These are phyloP conservation scores for Fusarium pseudograminearum DNA, from an alignment of 2,329 filamentous ascomycete genomes.

Conservation along the genomic window DNA sequence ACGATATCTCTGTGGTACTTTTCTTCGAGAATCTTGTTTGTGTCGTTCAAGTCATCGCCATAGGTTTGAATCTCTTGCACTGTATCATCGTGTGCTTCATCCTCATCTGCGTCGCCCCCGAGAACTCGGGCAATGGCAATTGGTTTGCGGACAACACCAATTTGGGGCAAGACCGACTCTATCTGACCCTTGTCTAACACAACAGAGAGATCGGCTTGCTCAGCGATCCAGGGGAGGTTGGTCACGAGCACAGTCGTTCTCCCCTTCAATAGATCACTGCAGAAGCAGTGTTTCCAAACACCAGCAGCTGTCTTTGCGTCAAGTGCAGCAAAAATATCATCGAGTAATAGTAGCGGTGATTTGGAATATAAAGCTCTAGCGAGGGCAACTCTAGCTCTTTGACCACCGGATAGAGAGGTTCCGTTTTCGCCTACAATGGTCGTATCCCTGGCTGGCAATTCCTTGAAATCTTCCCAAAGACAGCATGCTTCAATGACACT, in stretches of 20 bases:
- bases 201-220: constrained; percentile 63
- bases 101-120: constrained; percentile 53
- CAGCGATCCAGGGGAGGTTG: constrained; percentile 65
- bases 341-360: constrained; percentile 65
- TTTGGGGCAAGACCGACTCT: constrained; percentile 57
- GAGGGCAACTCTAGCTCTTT: constrained; percentile 67
- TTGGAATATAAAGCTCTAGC: constrained; percentile 70
- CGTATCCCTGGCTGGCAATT: constrained; percentile 63
- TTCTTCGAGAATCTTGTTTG: constrained; percentile 52
- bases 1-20: constrained; percentile 58
- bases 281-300: constrained; percentile 70
- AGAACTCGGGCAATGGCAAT: constrained; percentile 58
- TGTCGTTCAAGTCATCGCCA: constrained; percentile 48
- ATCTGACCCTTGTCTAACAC: constrained; percentile 61
- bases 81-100: constrained; percentile 41
- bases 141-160: constrained; percentile 59
- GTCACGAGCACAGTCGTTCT: constrained; percentile 69
- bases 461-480: constrained; percentile 62
- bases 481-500: constrained; percentile 68
- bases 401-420: constrained; percentile 67
- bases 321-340: constrained; percentile 70
- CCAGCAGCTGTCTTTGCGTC: constrained; percentile 68
- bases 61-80: constrained; percentile 49
- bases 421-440: constrained; percentile 68
- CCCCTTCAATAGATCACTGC: constrained; percentile 64